These are phyloP conservation scores for Nyssa sinensis DNA, from an alignment of 148 eudicot species.

Conservation along the genomic window DNA sequence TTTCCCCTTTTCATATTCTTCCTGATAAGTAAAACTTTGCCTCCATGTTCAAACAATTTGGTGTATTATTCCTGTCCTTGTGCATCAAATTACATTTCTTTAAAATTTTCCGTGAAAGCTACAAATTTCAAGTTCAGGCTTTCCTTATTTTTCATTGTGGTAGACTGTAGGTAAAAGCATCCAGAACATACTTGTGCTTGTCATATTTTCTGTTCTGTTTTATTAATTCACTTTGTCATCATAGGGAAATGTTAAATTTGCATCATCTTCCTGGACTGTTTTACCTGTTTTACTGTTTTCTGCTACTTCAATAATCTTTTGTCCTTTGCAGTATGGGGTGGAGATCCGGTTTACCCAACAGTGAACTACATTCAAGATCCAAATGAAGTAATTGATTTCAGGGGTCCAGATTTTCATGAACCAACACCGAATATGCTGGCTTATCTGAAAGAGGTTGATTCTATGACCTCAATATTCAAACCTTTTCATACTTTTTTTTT, in stretches of 20 bases:
- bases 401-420: slow-evolving; percentile 98
- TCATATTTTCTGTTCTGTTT: neutral
- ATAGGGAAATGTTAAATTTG: neutral
- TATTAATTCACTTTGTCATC: neutral
- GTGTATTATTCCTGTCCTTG: no score
- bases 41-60: no score
- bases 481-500: neutral
- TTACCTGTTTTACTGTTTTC: neutral
- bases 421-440: slow-evolving; percentile 87
- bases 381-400: slow-evolving; percentile 74
- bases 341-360: slow-evolving; percentile 99
- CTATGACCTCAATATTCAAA: neutral
- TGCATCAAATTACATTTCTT: neutral
- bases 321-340: slow-evolving; percentile 93
- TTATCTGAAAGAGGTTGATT: slow-evolving; percentile 77
- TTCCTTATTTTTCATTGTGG: neutral
- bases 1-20: neutral
- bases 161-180: neutral
- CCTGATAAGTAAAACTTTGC: no score
- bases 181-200: slow-evolving; percentile 2
- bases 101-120: neutral
- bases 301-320: slow-evolving; percentile 7
- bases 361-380: slow-evolving; percentile 98
- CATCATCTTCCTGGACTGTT: neutral
- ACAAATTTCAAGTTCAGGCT: slow-evolving; percentile 2